Evolutionary conservation across 805 yeast genomes (phyloP).

Genomic region (Teunomyces lycoperdinae): DNA sequence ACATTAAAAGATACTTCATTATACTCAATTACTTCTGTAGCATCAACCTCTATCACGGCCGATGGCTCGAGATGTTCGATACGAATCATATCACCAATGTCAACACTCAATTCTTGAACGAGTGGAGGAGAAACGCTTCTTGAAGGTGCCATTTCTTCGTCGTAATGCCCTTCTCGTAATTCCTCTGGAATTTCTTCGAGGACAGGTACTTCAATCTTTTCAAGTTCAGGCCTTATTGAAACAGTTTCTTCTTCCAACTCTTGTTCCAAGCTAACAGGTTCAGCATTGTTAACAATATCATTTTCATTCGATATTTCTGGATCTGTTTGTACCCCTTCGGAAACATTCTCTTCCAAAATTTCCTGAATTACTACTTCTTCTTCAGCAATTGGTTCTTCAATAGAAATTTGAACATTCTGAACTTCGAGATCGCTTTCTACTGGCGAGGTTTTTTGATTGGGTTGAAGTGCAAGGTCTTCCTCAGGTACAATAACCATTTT

Average conservation of each 20-base stretch:
- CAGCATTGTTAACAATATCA: neutral
- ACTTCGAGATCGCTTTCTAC: neutral
- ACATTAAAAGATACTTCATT: neutral
- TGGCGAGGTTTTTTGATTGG: no score
- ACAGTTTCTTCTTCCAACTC: neutral
- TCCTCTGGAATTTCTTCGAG: slow-evolving; percentile 1
- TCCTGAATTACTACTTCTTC: neutral
- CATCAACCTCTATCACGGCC: neutral
- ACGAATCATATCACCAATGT: neutral
- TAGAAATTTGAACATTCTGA: neutral
- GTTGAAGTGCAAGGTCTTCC: no score
- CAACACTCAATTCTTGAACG: neutral
- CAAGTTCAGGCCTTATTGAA: neutral
- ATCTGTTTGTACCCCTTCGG: no score
- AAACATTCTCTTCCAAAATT: neutral
- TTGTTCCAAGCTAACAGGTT: no score
- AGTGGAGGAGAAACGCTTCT: neutral
- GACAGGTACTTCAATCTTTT: neutral
- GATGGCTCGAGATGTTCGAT: neutral
- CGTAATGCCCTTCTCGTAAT: neutral
- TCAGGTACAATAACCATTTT: no score
- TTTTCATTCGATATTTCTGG: neutral
- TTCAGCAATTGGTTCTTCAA: neutral
- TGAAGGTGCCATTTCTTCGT: neutral
- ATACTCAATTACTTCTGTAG: neutral